Conservation (phyloP, 176 grass and related monocot genomes). For the Paspalum notatum region DNA sequence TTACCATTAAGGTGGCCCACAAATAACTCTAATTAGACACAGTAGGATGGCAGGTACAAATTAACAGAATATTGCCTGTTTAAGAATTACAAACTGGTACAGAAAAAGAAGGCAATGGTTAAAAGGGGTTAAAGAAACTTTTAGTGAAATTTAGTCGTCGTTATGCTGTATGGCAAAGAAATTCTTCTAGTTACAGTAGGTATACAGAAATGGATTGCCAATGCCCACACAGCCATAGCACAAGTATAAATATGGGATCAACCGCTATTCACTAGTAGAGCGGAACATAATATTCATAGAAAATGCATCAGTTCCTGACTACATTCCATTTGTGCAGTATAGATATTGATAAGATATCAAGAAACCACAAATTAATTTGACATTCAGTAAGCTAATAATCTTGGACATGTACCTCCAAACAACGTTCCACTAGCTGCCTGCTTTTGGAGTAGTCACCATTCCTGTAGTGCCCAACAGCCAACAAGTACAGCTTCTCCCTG, state of each 20-base stretch:
- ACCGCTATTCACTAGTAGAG: conserved; percentile 17
- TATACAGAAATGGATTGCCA: background rate
- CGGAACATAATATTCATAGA: background rate
- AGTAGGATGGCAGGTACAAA: background rate
- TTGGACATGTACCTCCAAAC: conserved; percentile 61
- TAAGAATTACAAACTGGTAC: conserved; percentile 20
- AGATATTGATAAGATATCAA: background rate
- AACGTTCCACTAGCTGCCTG: conserved; percentile 74
- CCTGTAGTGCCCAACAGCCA: conserved; percentile 91
- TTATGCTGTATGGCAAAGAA: conserved; percentile 11
- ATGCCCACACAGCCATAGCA: background rate
- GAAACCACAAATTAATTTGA: background rate
- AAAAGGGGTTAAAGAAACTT: background rate
- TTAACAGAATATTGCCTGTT: background rate
- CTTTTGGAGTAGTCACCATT: conserved; percentile 84
- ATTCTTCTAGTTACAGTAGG: background rate
- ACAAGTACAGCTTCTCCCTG: conserved; percentile 77
- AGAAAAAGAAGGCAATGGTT: background rate
- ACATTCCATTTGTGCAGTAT: background rate
- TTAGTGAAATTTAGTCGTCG: background rate
- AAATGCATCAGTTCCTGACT: background rate
- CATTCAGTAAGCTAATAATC: conserved; percentile 21
- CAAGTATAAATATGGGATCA: conserved; percentile 11
- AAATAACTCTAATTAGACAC: background rate
- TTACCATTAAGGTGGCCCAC: background rate